These are phyloP conservation scores for Tetracentron sinense DNA, from an alignment of 164 flowering plant genomes.

Conservation along the genomic window DNA sequence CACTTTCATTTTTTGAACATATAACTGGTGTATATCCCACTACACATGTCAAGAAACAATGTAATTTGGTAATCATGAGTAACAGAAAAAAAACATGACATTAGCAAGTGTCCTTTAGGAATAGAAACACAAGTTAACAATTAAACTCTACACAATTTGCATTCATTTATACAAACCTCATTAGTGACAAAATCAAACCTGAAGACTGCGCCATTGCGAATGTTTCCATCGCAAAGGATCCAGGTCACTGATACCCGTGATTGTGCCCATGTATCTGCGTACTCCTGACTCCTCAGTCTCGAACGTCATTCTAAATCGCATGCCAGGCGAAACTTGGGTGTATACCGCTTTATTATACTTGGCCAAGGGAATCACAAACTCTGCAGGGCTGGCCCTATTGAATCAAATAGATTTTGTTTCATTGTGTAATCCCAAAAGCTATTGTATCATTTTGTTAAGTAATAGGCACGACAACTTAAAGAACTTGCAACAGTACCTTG, in stretches of 20 bases:
- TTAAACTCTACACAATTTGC: neutral
- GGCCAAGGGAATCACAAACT: conserved; percentile 88
- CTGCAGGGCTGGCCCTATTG: conserved; percentile 86
- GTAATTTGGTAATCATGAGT: no score
- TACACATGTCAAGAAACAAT: no score
- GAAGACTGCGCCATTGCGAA: conserved; percentile 95
- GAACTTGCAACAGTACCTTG: conserved; percentile 48
- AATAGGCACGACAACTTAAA: neutral
- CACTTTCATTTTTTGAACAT: no score
- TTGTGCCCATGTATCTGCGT: conserved; percentile 92
- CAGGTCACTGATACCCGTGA: conserved; percentile 81
- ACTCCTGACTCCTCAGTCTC: conserved; percentile 96
- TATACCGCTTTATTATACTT: conserved; percentile 92
- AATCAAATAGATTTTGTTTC: conserved; percentile 9
- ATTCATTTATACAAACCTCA: neutral
- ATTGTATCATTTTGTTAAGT: neutral
- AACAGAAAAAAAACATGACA: no score
- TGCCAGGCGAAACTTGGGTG: conserved; percentile 83
- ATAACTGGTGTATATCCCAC: no score
- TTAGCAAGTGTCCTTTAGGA: no score
- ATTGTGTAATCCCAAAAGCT: neutral
- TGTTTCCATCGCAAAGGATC: conserved; percentile 84
- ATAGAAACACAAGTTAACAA: no score
- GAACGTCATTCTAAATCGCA: conserved; percentile 97
- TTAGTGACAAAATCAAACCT: conserved; percentile 39